Evolutionary conservation across 2,329 filamentous ascomycete genomes (phyloP).

Genomic region (Apiospora koreana): DNA sequence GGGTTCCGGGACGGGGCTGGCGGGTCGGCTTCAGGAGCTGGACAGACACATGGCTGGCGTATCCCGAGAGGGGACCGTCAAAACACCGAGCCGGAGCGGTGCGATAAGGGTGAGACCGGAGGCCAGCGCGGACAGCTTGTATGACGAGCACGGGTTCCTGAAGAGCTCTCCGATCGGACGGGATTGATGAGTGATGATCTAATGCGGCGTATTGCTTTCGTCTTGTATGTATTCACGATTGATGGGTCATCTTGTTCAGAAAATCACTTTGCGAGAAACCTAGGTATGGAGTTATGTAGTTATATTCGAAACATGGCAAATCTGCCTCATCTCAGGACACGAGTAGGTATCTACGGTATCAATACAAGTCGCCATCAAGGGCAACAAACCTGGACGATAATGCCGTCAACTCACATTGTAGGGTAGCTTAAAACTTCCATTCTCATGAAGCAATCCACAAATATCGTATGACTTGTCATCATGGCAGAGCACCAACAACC

Average conservation of each 20-base stretch:
- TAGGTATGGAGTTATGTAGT: not conserved
- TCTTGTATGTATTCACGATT: not conserved
- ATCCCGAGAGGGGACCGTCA: slow-evolving; percentile 15
- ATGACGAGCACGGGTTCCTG: slow-evolving; percentile 27
- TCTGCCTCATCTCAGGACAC: not conserved
- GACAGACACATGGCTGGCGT: not conserved
- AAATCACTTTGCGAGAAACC: not conserved
- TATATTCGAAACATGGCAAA: not conserved
- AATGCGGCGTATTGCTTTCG: not conserved
- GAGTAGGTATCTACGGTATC: not conserved
- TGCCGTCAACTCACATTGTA: not conserved
- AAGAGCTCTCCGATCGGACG: slow-evolving; percentile 19
- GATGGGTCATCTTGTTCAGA: not conserved
- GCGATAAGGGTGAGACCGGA: not conserved
- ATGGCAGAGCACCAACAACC: not conserved
- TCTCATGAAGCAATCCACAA: not conserved
- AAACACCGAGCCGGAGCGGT: slow-evolving; percentile 21
- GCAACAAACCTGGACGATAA: not conserved
- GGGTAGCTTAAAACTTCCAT: not conserved
- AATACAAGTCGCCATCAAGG: not conserved
- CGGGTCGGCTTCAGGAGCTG: not conserved
- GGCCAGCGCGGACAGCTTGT: slow-evolving; percentile 18
- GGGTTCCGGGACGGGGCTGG: not conserved
- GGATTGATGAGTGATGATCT: not conserved
- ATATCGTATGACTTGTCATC: not conserved